Evolutionary conservation across 495 filamentous ascomycete species (phyloP).

Genomic region (Cudoniella acicularis): DNA sequence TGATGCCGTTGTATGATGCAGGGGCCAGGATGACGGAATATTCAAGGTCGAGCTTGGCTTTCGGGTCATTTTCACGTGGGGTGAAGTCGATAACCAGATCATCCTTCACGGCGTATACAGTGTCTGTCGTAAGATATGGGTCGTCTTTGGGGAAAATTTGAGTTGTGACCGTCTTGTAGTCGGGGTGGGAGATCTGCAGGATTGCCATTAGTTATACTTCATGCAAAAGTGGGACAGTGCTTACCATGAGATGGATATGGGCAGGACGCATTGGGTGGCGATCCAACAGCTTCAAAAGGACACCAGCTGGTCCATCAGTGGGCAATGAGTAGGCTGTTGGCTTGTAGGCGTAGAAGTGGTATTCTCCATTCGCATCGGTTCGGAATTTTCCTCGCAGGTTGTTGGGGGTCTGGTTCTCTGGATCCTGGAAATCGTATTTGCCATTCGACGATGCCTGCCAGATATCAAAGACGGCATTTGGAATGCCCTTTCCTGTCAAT

Average conservation of each 20-base stretch:
- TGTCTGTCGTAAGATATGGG: conserved; percentile 56
- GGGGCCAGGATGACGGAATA: neutral
- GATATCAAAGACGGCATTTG: conserved; percentile 72
- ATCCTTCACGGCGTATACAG: conserved; percentile 64
- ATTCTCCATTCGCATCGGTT: conserved; percentile 70
- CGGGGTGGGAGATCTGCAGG: conserved; percentile 40
- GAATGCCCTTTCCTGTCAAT: conserved; percentile 63
- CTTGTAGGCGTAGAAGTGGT: conserved; percentile 75
- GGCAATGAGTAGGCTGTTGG: conserved; percentile 73
- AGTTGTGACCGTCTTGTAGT: conserved; percentile 54
- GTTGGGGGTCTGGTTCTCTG: conserved; percentile 67
- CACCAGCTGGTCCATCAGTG: conserved; percentile 66
- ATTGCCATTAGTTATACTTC: conserved; percentile 9
- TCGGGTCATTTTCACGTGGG: neutral
- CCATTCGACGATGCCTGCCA: conserved; percentile 83
- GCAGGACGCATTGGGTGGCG: conserved; percentile 77
- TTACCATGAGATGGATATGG: conserved; percentile 79
- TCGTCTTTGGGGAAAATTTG: conserved; percentile 62
- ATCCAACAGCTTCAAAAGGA: conserved; percentile 67
- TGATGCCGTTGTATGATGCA: neutral
- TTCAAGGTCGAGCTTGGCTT: neutral
- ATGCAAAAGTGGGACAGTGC: conserved; percentile 20
- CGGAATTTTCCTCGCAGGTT: conserved; percentile 82
- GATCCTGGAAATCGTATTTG: conserved; percentile 87
- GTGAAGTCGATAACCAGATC: conserved; percentile 60